Percentiles rank a stretch among this genome's conserved stretches.
Evolutionary conservation across 495 filamentous ascomycete species (phyloP).

Genomic region (Penicillium angulare): DNA sequence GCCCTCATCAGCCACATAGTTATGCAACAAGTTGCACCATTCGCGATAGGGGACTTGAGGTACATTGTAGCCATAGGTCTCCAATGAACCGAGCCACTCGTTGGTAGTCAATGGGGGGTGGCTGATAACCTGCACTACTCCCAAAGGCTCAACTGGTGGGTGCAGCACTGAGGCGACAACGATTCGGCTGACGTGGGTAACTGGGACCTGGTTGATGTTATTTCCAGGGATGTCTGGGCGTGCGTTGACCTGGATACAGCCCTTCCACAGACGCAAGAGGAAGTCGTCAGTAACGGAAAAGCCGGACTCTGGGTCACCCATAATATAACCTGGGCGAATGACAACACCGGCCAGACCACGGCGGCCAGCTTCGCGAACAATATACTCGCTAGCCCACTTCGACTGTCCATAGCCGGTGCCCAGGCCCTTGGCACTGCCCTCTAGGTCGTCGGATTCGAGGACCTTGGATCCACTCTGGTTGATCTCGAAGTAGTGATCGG

Average conservation of each 20-base stretch:
- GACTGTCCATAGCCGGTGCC: conserved; percentile 88
- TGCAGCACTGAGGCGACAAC: too few species aligned
- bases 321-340: conserved; percentile 83
- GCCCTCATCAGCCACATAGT: too few species aligned
- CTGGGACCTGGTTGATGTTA: conserved; percentile 88
- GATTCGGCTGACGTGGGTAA: conserved; percentile 88
- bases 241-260: conserved; percentile 73
- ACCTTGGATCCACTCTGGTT: conserved; percentile 54
- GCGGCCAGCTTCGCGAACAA: conserved; percentile 75
- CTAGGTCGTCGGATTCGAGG: conserved; percentile 63
- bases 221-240: conserved; percentile 80
- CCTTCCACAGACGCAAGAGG: conserved; percentile 84
- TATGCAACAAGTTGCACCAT: too few species aligned
- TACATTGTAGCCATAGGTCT: too few species aligned
- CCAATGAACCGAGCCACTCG: too few species aligned
- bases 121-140: too few species aligned
- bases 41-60: too few species aligned
- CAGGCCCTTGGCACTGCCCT: conserved; percentile 62
- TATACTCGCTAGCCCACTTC: conserved; percentile 82
- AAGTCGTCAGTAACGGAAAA: conserved; percentile 88
- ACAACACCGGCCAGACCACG: conserved; percentile 75
- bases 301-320: conserved; percentile 36
- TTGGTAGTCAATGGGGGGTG: too few species aligned
- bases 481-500: conserved; percentile 71
- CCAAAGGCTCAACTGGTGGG: too few species aligned